Evolutionary conservation across 306 rosid species (phyloP).

Genomic region (Pterocarpus macrocarpus): DNA sequence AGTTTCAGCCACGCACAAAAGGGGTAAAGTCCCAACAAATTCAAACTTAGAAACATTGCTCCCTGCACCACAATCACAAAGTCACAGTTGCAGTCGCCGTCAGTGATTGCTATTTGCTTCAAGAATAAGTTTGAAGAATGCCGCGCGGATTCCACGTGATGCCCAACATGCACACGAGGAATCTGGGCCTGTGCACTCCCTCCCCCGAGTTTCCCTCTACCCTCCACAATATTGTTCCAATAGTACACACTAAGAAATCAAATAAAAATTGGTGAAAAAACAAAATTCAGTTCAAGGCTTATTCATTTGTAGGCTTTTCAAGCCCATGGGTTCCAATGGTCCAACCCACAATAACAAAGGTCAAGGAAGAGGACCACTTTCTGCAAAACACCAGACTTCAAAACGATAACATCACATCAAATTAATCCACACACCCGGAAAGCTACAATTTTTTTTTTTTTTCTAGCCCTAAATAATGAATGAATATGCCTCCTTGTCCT

Average conservation of each 20-base stretch:
- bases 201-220: not conserved
- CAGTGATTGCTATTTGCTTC: not conserved
- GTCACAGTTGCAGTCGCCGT: conserved; percentile 29
- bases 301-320: no score
- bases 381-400: not conserved
- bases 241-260: no score
- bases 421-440: not conserved
- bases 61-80: conserved; percentile 26
- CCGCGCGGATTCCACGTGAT: conserved; percentile 50
- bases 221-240: no score
- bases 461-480: not conserved
- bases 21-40: conserved; percentile 35
- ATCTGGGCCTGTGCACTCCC: conserved; percentile 49
- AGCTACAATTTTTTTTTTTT: not conserved
- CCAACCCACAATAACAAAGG: conserved; percentile 44
- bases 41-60: conserved; percentile 48
- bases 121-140: not conserved
- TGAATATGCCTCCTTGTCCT: conserved; percentile 5
- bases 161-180: conserved; percentile 51
- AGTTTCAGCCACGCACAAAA: not conserved
- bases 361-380: conserved; percentile 44
- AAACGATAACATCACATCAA: not conserved
- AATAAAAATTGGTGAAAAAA: not conserved
- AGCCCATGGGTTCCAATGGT: conserved; percentile 43
- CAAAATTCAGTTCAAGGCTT: not conserved